Evolutionary conservation across 495 filamentous ascomycete species (phyloP), one percentile per base, ranked within the genome.

Genomic region (Friedmanniomyces simplex): DNA sequence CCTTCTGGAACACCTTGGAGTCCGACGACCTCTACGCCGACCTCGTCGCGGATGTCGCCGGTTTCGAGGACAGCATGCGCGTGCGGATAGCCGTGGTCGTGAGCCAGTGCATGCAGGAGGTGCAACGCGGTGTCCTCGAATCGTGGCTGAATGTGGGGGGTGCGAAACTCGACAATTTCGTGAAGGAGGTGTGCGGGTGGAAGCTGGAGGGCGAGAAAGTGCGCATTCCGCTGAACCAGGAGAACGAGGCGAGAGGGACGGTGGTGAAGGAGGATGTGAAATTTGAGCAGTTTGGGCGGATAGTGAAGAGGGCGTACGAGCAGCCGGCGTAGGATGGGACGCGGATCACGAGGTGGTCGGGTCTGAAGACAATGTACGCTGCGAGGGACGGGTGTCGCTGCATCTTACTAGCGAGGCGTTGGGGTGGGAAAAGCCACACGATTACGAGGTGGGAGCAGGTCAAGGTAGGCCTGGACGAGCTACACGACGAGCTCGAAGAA

Each of bases 171-270:
- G 78, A 84, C 52, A 83, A 86, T 66, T 96, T 96, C 67, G 82
- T 91, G 43, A 72, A 72, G 50, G 87, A 88, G 64, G 86, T 91
- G 42, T 95, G 87, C 65, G 87, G 83, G 65, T 99, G 94, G 94
- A 81, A 80, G 63, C 77, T 96, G 28, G 81, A 84, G 36, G 68
- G 70, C 16, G 73, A 66, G 34, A 74, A 82, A 26, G 81, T 91
- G 52, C 82, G 82, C 71, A 79, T 91, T 34, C 93, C 94, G 48
- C 76, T 85, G 68, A 99, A 97, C 72, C 86, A 93, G 72, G 94
- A 99, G 78, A 99, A 99, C 72, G 91, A 97, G 81, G 94, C 89
- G 28, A 91, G 93, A 79, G 91, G 91, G 66, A 88, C 89, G 42
- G 87, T 96, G 64, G 90, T 95, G 68, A 82, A 91, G 71, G 94